Conservation (phyloP, 331 rosid species). For the Ulmus americana region DNA sequence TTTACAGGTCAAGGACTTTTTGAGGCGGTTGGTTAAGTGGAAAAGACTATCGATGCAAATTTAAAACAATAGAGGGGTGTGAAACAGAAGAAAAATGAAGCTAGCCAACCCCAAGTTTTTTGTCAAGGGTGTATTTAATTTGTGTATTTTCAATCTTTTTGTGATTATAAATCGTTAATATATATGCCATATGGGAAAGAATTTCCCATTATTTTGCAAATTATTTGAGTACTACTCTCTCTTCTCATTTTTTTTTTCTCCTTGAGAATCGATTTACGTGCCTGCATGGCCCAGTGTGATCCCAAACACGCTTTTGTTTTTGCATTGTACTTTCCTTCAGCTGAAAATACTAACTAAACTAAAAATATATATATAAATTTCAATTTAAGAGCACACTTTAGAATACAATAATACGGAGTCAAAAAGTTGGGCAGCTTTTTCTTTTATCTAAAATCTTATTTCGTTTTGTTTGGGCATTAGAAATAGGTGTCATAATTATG, state of each 20-base stretch:
- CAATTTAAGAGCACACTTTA: neutral
- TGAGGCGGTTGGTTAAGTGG: slow-evolving; percentile 71
- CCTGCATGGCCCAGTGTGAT: slow-evolving; percentile 12
- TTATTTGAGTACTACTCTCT: neutral
- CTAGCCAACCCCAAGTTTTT: slow-evolving; percentile 32
- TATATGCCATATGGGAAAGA: neutral
- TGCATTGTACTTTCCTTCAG: neutral
- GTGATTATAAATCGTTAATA: slow-evolving; percentile 13
- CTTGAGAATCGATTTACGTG: neutral
- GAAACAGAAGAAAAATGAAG: neutral
- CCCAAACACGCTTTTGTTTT: neutral
- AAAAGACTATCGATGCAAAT: slow-evolving; percentile 37
- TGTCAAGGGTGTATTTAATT: slow-evolving; percentile 30
- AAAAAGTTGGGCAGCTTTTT: slow-evolving; percentile 7
- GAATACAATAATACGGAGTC: neutral
- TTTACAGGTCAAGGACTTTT: slow-evolving; percentile 60
- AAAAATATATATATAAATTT: neutral
- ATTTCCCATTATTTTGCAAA: slow-evolving; percentile 7
- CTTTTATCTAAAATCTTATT: too few relatives aligned
- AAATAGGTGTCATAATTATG: too few relatives aligned
- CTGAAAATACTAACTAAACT: neutral
- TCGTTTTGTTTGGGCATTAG: too few relatives aligned
- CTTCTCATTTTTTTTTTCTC: neutral
- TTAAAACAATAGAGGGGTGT: neutral
- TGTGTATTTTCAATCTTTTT: neutral